Evolutionary conservation across 2,329 filamentous ascomycete genomes (phyloP).

Genomic region (Fusarium buxicola): DNA sequence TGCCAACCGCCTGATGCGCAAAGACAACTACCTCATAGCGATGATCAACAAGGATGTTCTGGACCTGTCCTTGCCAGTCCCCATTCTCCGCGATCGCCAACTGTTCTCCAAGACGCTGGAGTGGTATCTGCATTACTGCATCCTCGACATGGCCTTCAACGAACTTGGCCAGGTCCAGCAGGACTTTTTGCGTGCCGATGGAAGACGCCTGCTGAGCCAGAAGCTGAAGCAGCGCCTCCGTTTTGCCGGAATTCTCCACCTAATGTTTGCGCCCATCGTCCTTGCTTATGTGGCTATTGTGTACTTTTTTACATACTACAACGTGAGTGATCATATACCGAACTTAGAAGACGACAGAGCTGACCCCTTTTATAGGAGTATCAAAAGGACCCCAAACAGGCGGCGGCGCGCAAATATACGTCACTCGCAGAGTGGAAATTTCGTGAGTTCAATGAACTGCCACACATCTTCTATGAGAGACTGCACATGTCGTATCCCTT

Average conservation of each 20-base stretch:
- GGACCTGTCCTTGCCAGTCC: constrained; percentile 86
- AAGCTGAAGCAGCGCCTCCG: constrained; percentile 82
- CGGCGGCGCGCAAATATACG: constrained; percentile 86
- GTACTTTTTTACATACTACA: constrained; percentile 96
- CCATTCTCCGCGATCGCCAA: constrained; percentile 82
- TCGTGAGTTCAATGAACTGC: constrained; percentile 96
- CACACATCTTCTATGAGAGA: constrained; percentile 89
- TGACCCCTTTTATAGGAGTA: constrained; percentile 73
- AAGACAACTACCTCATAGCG: constrained; percentile 96
- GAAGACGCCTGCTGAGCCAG: constrained; percentile 81
- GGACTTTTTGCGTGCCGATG: constrained; percentile 85
- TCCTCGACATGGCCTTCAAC: constrained; percentile 95
- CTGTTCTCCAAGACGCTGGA: constrained; percentile 90
- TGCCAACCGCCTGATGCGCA: constrained; percentile 94
- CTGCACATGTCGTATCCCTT: constrained; percentile 96
- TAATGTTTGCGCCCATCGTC: constrained; percentile 87
- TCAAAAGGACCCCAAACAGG: constrained; percentile 90
- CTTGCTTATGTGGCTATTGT: constrained; percentile 88
- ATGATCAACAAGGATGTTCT: constrained; percentile 97
- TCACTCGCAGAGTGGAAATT: constrained; percentile 98
- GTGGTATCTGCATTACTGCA: constrained; percentile 90
- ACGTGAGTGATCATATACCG: constrained; percentile 63
- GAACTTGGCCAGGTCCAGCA: constrained; percentile 87
- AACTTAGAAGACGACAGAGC: not conserved
- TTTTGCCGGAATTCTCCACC: constrained; percentile 86